These are phyloP conservation scores for Aspergillus kassunensis DNA, from an alignment of 495 filamentous ascomycete genomes.

Conservation along the genomic window DNA sequence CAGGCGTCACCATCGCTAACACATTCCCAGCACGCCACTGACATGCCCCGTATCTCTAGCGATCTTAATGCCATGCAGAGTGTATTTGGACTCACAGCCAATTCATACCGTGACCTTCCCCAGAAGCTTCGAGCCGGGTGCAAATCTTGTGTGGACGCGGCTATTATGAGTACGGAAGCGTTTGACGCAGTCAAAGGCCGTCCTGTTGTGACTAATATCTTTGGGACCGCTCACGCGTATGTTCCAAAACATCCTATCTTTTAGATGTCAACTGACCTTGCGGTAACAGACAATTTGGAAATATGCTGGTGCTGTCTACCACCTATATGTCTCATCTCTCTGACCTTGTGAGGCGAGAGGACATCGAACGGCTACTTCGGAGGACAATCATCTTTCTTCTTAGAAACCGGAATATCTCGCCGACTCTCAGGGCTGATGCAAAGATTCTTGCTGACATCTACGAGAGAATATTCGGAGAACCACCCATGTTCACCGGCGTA, in stretches of 20 bases:
- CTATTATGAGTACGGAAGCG: constrained; percentile 79
- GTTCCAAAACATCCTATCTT: constrained; percentile 31
- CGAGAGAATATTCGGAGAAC: constrained; percentile 43
- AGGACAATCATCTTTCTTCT: constrained; percentile 71
- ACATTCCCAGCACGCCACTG: constrained; percentile 20
- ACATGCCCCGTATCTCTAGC: constrained; percentile 35
- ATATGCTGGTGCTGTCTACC: constrained; percentile 82
- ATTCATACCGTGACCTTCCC: constrained; percentile 26
- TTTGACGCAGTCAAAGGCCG: constrained; percentile 71
- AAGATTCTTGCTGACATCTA: constrained; percentile 62
- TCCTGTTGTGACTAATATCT: constrained; percentile 87
- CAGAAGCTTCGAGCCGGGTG: constrained; percentile 46
- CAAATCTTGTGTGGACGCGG: constrained; percentile 62
- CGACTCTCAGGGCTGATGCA: constrained; percentile 62
- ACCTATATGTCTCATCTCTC: constrained; percentile 60
- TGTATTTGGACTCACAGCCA: constrained; percentile 10
- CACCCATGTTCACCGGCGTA: background rate
- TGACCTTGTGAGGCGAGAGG: constrained; percentile 44
- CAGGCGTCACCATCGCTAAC: constrained; percentile 30
- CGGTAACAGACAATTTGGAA: constrained; percentile 90
- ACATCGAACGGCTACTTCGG: constrained; percentile 45
- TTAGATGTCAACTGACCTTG: background rate
- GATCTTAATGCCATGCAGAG: constrained; percentile 25
- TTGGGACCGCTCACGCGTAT: constrained; percentile 96
- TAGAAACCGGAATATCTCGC: constrained; percentile 57